Evolutionary conservation across 2,329 filamentous ascomycete genomes (phyloP).

Genomic region (Diaporthe citri): DNA sequence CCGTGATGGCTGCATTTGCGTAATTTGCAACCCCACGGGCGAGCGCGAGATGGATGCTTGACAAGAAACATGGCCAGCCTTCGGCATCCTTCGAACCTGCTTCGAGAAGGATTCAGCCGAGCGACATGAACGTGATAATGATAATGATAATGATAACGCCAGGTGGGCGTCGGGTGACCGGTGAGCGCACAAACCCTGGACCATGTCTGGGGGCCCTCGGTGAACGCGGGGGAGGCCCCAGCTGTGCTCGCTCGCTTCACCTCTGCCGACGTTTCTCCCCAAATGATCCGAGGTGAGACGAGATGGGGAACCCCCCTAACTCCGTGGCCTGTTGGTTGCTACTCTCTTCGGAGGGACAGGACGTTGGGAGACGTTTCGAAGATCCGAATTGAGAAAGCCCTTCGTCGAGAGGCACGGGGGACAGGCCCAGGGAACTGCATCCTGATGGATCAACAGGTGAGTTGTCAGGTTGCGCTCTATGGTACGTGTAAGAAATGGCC

Average conservation of each 20-base stretch:
- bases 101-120: constrained; percentile 32
- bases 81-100: constrained; percentile 33
- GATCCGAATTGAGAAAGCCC: constrained; percentile 1
- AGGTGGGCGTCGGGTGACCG: constrained; percentile 7
- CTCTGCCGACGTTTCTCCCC: constrained; percentile 1
- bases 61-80: constrained; percentile 6
- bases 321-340: neutral
- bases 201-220: neutral
- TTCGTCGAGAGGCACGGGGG: neutral
- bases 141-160: constrained; percentile 2
- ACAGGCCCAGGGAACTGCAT: constrained; percentile 3
- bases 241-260: constrained; percentile 27
- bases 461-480: neutral
- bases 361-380: neutral
- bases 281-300: constrained; percentile 23
- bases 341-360: neutral
- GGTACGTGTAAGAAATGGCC: constrained; percentile 22
- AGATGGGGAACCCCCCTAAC: neutral
- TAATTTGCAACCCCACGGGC: constrained; percentile 11
- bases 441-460: constrained; percentile 24
- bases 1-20: constrained; percentile 25
- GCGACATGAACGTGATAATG: neutral
- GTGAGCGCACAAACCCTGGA: constrained; percentile 23
- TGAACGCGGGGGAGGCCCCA: constrained; percentile 20
- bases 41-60: constrained; percentile 3